A percentile compares a stretch with the other conserved stretches of the same genome.
Evolutionary conservation across 179 eudicot species (phyloP).

Genomic region (Corrigiola litoralis): DNA sequence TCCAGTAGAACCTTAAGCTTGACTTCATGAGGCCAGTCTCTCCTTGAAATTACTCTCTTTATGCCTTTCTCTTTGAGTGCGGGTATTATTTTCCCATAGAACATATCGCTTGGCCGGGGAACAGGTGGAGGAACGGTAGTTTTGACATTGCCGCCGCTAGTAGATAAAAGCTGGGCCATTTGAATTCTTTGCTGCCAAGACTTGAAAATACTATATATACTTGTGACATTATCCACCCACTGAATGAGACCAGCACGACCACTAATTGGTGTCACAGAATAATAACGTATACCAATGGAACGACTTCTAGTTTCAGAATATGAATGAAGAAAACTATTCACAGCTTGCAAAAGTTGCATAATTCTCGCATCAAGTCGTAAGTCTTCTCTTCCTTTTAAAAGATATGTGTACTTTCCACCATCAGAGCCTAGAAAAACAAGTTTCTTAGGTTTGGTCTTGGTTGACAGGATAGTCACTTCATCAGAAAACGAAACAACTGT

Average conservation of each 20-base stretch:
- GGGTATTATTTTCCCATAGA: slow-evolving; percentile 98
- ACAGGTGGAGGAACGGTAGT: slow-evolving; percentile 65
- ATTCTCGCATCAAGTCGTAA: slow-evolving; percentile 99
- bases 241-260: slow-evolving; percentile 99
- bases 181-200: slow-evolving; percentile 92
- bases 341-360: slow-evolving; percentile 95
- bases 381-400: slow-evolving; percentile 97
- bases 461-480: slow-evolving; percentile 72
- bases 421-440: slow-evolving; percentile 89
- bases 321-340: slow-evolving; percentile 73
- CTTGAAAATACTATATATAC: slow-evolving; percentile 90
- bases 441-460: slow-evolving; percentile 98
- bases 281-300: slow-evolving; percentile 72
- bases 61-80: slow-evolving; percentile 99
- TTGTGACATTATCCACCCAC: slow-evolving; percentile 95
- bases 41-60: slow-evolving; percentile 93
- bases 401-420: slow-evolving; percentile 93
- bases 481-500: slow-evolving; percentile 86
- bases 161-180: slow-evolving; percentile 54
- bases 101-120: slow-evolving; percentile 99
- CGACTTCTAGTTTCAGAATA: slow-evolving; percentile 51
- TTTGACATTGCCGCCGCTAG: slow-evolving; percentile 51
- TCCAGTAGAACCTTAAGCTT: slow-evolving; percentile 92
- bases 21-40: slow-evolving; percentile 99
- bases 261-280: slow-evolving; percentile 98